Percentiles rank a stretch among this genome's conserved stretches.
Conservation (phyloP, 306 rosid genomes). For the Fragaria vesca region DNA sequence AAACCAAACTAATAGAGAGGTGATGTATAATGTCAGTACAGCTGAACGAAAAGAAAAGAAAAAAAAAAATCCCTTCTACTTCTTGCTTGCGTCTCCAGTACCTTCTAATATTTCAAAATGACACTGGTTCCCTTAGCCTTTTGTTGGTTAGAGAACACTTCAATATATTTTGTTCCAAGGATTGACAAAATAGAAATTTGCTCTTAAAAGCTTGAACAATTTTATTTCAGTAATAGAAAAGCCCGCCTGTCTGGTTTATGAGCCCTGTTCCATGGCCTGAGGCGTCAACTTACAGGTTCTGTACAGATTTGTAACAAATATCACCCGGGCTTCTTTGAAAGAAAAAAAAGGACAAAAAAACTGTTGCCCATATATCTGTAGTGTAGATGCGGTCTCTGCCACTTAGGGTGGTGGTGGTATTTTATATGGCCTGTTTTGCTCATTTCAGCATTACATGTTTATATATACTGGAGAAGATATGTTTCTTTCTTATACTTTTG, state of each 20-base stretch:
- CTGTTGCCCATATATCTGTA: neutral
- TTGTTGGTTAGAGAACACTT: slow-evolving; percentile 4
- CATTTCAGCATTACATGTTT: neutral
- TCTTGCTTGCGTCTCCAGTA: neutral
- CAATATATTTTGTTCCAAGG: neutral
- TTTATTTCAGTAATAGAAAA: neutral
- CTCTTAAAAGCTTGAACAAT: neutral
- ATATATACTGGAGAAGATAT: neutral
- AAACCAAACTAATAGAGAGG: neutral
- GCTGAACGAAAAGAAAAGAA: slow-evolving; percentile 4
- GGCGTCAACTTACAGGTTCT: neutral
- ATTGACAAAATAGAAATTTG: neutral
- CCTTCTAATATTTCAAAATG: neutral
- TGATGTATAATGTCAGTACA: neutral
- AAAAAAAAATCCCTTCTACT: neutral
- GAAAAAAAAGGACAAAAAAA: neutral
- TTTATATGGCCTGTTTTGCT: neutral
- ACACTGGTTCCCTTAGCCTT: neutral
- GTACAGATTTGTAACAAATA: neutral
- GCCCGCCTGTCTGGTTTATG: too few species aligned
- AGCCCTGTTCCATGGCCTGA: neutral
- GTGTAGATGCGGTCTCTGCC: neutral
- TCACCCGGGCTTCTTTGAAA: neutral
- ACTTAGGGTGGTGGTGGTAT: neutral
- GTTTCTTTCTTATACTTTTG: neutral